These are phyloP conservation scores for Talaromyces sp. DNA, from an alignment of 2,329 filamentous ascomycete genomes.

Conservation along the genomic window DNA sequence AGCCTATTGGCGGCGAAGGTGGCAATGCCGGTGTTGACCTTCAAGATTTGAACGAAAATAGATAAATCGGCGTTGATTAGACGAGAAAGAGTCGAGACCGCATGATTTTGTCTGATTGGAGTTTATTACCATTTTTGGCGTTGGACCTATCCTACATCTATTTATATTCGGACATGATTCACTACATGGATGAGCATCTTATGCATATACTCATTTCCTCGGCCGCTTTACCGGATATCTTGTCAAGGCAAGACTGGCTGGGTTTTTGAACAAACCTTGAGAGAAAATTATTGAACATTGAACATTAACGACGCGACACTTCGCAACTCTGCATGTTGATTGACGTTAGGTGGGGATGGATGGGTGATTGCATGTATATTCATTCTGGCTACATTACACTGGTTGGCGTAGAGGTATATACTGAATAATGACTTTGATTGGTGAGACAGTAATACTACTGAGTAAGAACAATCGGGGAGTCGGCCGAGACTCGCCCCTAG, in stretches of 20 bases:
- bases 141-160: conserved; percentile 10
- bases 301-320: not conserved
- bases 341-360: not conserved
- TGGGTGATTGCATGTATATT: conserved; percentile 10
- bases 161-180: not conserved
- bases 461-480: not conserved
- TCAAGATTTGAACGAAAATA: conserved; percentile 37
- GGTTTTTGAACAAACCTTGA: not conserved
- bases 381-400: not conserved
- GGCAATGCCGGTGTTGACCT: conserved; percentile 35
- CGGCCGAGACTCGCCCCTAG: conserved; percentile 10
- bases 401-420: conserved; percentile 7
- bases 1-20: conserved; percentile 32
- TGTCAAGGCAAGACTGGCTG: not conserved
- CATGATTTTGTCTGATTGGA: not conserved
- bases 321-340: conserved; percentile 6
- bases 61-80: conserved; percentile 24
- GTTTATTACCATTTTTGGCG: conserved; percentile 8
- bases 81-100: not conserved
- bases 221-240: not conserved
- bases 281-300: not conserved
- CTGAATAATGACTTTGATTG: not conserved
- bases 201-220: conserved; percentile 2
- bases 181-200: not conserved
- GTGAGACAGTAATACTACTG: not conserved